Evolutionary conservation across 306 rosid genomes (phyloP), one percentile per base, ranked within the genome.

Genomic region (Lathyrus tuberosus): DNA sequence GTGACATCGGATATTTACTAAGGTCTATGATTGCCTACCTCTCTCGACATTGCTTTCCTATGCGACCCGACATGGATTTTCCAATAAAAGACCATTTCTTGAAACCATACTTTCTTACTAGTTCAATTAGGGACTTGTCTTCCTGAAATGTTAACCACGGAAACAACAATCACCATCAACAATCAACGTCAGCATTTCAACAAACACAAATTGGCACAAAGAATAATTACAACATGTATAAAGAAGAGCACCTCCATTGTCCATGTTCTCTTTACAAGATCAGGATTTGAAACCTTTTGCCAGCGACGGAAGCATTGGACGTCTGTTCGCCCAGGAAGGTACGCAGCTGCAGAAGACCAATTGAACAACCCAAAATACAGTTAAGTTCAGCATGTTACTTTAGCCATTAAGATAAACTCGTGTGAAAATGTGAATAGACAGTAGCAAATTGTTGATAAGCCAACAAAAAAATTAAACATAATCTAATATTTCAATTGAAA

Each of bases 11-110:
- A 4, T 18, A 47, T 62, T 8, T 40, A 4, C n/a, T 15, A 59
- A 58, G 65, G 49, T 46, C 26, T 65, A 15, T 31, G 1, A 65
- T 10, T 26, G 6, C 66, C 20, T 61, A 86, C 89, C 96, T 86
- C 68, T 86, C 96, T 61, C 91, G 76, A 74, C 96, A 89, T 82
- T 84, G 91, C 81, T 86, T 88, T 60, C 89, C 95, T 37, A 84
- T 77, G 31, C 89, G 91, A 72, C 88, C 86, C 12, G 82, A 81
- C 26, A 88, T 72, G 69, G 14, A 69, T 67, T 82, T 84, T 4
- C 85, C 85, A 41, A 78, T 57, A 18, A 57, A 15, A 53, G 91
- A 84, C 95, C 89, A 86, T 57, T 75, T 74, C 85, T 78, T 86
- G 49, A 44, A 48, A n/a, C n/a, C n/a, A n/a, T n/a, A n/a, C n/a